These are phyloP conservation scores for Aspergillus ochraceus DNA, from an alignment of 2,329 filamentous ascomycete species.

Conservation along the genomic window DNA sequence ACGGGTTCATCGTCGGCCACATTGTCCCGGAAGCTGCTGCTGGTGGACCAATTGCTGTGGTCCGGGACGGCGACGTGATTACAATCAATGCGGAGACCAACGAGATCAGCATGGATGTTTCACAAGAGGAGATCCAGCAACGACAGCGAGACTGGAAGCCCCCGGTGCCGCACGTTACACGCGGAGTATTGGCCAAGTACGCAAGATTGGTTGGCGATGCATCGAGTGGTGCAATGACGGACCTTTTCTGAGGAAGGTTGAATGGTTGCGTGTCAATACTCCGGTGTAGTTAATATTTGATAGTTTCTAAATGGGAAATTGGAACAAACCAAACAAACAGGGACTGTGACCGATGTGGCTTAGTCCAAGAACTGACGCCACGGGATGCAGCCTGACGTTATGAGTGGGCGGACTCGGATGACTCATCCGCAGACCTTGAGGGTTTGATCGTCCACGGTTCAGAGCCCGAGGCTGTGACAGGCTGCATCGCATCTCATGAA, in stretches of 20 bases:
- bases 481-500: constrained; percentile 1
- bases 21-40: constrained; percentile 87
- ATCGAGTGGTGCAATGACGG: constrained; percentile 86
- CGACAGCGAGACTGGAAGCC: constrained; percentile 68
- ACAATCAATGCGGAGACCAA: constrained; percentile 85
- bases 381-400: constrained; percentile 14
- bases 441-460: constrained; percentile 18
- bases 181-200: constrained; percentile 89
- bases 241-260: constrained; percentile 56
- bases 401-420: constrained; percentile 17
- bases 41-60: constrained; percentile 83
- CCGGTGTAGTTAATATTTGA: too few relatives aligned
- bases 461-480: constrained; percentile 16
- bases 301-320: too few relatives aligned
- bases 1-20: constrained; percentile 93
- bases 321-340: neutral
- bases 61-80: constrained; percentile 76
- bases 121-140: constrained; percentile 67
- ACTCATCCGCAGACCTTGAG: constrained; percentile 7
- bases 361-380: constrained; percentile 10
- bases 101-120: constrained; percentile 68
- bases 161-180: constrained; percentile 70
- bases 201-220: constrained; percentile 84
- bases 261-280: too few relatives aligned
- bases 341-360: constrained; percentile 1